These are phyloP conservation scores for Mortierella hygrophila DNA, from an alignment of 192 early-diverging fungal species.

Conservation along the genomic window DNA sequence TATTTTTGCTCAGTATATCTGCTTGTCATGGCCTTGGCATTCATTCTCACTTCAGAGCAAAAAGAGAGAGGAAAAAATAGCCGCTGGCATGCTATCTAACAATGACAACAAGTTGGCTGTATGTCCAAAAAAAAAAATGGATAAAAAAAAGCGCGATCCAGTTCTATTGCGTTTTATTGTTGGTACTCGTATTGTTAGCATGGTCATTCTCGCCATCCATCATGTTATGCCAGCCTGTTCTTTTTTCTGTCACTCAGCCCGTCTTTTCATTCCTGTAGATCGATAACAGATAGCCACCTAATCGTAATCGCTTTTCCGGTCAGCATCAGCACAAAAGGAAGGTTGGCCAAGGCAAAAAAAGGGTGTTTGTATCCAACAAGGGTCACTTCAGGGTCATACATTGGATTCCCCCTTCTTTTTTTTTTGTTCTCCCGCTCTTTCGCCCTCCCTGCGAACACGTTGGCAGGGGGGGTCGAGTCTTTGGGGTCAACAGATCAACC, in stretches of 20 bases:
- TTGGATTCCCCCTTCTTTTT: not conserved
- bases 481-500: not conserved
- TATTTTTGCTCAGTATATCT: too few relatives aligned
- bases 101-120: not conserved
- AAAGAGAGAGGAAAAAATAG: not conserved
- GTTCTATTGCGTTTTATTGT: not conserved
- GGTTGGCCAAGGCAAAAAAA: too few relatives aligned
- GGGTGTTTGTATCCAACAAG: not conserved
- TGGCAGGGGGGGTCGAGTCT: not conserved
- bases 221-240: not conserved
- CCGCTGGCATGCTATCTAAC: not conserved
- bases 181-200: not conserved
- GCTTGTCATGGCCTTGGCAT: not conserved
- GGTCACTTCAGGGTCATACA: not conserved
- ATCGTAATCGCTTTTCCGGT: not conserved
- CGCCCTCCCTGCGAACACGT: conserved; percentile 1
- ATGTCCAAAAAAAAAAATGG: not conserved
- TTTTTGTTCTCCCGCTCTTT: not conserved
- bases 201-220: not conserved
- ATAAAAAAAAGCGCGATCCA: not conserved
- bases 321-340: not conserved
- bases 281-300: not conserved
- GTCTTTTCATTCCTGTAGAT: not conserved
- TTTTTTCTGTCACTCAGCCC: not conserved
- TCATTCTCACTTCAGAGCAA: too few relatives aligned